phyloP scores from a whole-genome alignment of 305 asterid genomes.

The Stenogyne calaminthoides region DNA sequence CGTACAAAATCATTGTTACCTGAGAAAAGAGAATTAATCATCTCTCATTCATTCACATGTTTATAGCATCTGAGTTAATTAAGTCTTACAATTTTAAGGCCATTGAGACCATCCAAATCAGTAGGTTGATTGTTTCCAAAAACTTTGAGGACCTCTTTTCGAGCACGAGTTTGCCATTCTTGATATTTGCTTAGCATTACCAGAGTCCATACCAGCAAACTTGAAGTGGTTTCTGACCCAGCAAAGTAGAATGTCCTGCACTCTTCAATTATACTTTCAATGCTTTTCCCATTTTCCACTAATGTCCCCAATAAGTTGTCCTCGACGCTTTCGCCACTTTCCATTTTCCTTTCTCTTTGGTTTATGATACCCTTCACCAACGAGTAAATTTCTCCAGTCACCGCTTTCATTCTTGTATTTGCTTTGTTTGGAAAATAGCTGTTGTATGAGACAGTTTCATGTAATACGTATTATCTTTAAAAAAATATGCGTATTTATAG shows the following conservation, averaged over 20 bases:
- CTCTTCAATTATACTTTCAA: constrained; percentile 35
- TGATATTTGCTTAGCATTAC: constrained; percentile 32
- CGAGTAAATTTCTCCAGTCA: constrained; percentile 34
- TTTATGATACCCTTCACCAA: constrained; percentile 37
- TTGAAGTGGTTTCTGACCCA: constrained; percentile 46
- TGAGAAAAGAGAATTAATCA: too few species aligned
- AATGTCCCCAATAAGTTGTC: constrained; percentile 52
- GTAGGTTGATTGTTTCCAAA: constrained; percentile 35
- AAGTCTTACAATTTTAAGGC: constrained; percentile 41
- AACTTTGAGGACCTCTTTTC: constrained; percentile 34
- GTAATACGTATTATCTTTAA: too few species aligned
- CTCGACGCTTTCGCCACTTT: constrained; percentile 34
- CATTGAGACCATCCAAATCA: constrained; percentile 33
- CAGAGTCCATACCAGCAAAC: constrained; percentile 43
- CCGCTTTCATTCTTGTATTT: constrained; percentile 39
- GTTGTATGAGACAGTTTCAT: background rate
- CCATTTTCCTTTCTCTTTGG: constrained; percentile 31
- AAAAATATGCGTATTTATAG: too few species aligned
- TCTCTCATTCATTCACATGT: too few species aligned
- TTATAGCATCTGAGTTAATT: too few species aligned
- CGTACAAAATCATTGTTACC: too few species aligned
- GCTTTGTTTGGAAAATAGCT: constrained; percentile 52
- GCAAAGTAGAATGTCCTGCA: constrained; percentile 46
- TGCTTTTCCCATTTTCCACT: constrained; percentile 30
- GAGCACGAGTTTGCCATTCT: constrained; percentile 48